phyloP scores from a whole-genome alignment of 345 rosid genomes.

The Rhodamnia rubescens region DNA sequence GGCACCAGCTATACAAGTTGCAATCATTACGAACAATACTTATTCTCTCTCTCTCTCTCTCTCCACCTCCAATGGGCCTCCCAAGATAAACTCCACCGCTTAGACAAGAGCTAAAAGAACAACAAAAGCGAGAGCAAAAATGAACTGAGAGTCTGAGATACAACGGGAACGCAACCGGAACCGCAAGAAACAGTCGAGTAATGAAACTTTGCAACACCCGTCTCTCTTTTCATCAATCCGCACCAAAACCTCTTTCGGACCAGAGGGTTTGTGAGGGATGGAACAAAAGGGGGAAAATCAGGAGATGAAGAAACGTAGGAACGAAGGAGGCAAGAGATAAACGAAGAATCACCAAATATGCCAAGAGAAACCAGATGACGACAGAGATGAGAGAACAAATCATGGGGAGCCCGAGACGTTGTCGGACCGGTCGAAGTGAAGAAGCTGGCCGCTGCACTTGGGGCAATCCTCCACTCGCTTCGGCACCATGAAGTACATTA shows the following conservation, averaged over 20 bases:
- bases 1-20: constrained; percentile 1
- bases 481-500: constrained; percentile 91
- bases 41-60: background rate
- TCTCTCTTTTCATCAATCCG: constrained; percentile 20
- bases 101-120: background rate
- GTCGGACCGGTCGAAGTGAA: constrained; percentile 63
- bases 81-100: background rate
- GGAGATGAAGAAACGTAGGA: constrained; percentile 1
- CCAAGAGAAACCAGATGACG: background rate
- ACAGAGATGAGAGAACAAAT: background rate
- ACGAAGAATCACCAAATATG: background rate
- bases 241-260: constrained; percentile 11
- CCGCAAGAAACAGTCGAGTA: background rate
- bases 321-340: background rate
- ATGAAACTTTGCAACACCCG: background rate
- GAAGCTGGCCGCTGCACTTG: constrained; percentile 66
- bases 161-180: background rate
- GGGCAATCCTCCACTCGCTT: constrained; percentile 75
- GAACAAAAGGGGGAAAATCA: background rate
- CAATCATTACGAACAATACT: constrained; percentile 2
- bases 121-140: background rate
- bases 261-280: background rate
- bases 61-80: background rate
- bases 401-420: constrained; percentile 18
- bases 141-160: background rate